These are phyloP conservation scores for Lasiosphaeris hirsuta DNA, from an alignment of 495 filamentous ascomycete species.

Conservation along the genomic window DNA sequence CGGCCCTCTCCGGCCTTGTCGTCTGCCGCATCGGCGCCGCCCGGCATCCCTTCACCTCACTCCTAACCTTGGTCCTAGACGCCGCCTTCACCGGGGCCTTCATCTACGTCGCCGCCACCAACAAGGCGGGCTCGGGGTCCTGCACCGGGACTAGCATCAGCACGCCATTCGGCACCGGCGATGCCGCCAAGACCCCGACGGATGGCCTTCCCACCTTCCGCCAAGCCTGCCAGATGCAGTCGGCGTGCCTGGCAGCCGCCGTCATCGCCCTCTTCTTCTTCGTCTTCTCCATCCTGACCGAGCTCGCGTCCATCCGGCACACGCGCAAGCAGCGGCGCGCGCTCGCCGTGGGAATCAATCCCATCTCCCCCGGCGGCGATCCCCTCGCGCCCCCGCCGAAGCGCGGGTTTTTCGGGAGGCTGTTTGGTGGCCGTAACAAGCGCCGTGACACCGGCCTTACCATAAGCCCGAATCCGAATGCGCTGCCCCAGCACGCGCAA, in stretches of 20 bases:
- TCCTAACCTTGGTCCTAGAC: constrained; percentile 67
- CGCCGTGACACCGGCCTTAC: background rate
- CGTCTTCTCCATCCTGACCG: constrained; percentile 60
- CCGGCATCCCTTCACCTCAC: constrained; percentile 61
- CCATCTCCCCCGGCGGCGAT: constrained; percentile 54
- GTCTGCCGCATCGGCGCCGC: constrained; percentile 66
- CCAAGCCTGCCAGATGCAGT: constrained; percentile 66
- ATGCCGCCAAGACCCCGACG: constrained; percentile 37
- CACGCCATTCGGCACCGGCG: constrained; percentile 65
- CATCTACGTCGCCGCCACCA: constrained; percentile 59
- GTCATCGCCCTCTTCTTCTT: constrained; percentile 74
- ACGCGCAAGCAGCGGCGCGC: constrained; percentile 70
- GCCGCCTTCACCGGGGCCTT: constrained; percentile 55
- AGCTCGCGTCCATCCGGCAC: constrained; percentile 62
- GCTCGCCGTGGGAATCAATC: constrained; percentile 58
- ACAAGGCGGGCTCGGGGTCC: constrained; percentile 57
- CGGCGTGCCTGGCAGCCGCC: constrained; percentile 69
- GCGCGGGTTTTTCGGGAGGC: constrained; percentile 28
- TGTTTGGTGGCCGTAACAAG: constrained; percentile 27
- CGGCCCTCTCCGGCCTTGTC: constrained; percentile 63
- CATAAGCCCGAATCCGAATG: constrained; percentile 23
- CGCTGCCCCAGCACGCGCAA: constrained; percentile 37
- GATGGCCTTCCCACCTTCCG: constrained; percentile 49
- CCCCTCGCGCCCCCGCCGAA: constrained; percentile 9
- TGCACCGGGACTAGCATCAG: constrained; percentile 58